Percentiles rank a stretch among this genome's conserved stretches.
Evolutionary conservation across 768 basidiomycete species (phyloP).

Genomic region (Candolleomyces eurysporus): DNA sequence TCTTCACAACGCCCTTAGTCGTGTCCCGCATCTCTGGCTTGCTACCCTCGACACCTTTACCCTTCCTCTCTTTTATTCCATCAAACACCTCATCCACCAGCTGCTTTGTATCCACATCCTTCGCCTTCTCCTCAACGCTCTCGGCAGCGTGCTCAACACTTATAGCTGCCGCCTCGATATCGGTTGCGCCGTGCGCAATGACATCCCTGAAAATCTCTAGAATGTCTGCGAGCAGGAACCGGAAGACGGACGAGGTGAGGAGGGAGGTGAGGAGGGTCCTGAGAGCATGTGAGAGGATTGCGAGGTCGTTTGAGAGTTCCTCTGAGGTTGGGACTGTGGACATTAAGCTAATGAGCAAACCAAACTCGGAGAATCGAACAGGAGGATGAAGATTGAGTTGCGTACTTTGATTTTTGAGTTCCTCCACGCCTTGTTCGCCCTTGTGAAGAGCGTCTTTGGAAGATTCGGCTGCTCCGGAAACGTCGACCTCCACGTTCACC

Average conservation of each 20-base stretch:
- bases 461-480: conserved; percentile 6
- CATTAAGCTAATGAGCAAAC: no score
- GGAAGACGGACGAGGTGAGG: conserved; percentile 34
- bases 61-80: neutral
- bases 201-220: conserved; percentile 29
- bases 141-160: conserved; percentile 31
- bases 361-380: no score
- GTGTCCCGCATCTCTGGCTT: conserved; percentile 1
- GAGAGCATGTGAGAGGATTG: conserved; percentile 25
- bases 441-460: conserved; percentile 13
- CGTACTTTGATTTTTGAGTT: conserved; percentile 16
- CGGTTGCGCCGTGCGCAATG: conserved; percentile 29
- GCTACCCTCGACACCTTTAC: neutral
- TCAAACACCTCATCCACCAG: conserved; percentile 8
- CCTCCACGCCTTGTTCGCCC: conserved; percentile 9
- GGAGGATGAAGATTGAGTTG: neutral
- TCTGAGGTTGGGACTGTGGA: conserved; percentile 18
- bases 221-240: conserved; percentile 31
- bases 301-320: conserved; percentile 27
- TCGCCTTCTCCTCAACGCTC: conserved; percentile 25
- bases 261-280: conserved; percentile 25
- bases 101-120: conserved; percentile 16
- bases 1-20: conserved; percentile 18
- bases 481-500: neutral
- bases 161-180: conserved; percentile 26